Base-by-base conservation (phyloP, 208 protist genomes). In the Leishmania guyanensis region DNA sequence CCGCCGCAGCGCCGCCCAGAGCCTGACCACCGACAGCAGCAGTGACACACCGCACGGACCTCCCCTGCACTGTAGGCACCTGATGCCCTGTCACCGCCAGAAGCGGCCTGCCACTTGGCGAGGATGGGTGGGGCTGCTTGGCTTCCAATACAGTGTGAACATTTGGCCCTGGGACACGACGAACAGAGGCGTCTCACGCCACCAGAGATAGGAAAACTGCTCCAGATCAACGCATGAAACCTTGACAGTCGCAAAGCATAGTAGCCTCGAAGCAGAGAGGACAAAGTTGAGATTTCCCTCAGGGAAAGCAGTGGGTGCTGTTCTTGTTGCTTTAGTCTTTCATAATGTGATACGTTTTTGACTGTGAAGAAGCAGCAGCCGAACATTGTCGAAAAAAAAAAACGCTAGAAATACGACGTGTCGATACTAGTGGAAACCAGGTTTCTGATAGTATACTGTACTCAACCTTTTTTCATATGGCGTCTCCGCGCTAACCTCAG, bases 381-480 rank as follows among this genome's bases (percentile, higher is more conserved):
- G 26, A 77, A 77, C 20, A 58, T 53, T 77, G 53, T 84, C 76
- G 69, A 6, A 83, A 17, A 62, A 68, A 68, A 74, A 65, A 81
- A 65, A 3, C 46, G 75, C n/a, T 78, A 83, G 33, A 85, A 54
- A 71, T 69, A 82, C n/a, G 75, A 86, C 66, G 74, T 77, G 43
- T 50, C 64, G 22, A 84, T 53, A 20, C 62, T 83, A 1, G 77
- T 83, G 51, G 65, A 71, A 17, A 79, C 69, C 6, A 91, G 39
- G 82, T 82, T 89, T 43, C 78, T 86, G 39, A 92, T 79, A 88
- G 92, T 79, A 78, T 91, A 93, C 74, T 92, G 88, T 0, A 95
- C 93, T 77, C 89, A 84, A 0, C 83, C 84, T 43, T 89, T 84
- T 54, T 79, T 86, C 39, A 91, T 66, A 54, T 90, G 89, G 6